Evolutionary conservation across 2,329 filamentous ascomycete genomes (phyloP), one percentile per base, ranked within the genome.

Genomic region (Fusarium miscanthi): DNA sequence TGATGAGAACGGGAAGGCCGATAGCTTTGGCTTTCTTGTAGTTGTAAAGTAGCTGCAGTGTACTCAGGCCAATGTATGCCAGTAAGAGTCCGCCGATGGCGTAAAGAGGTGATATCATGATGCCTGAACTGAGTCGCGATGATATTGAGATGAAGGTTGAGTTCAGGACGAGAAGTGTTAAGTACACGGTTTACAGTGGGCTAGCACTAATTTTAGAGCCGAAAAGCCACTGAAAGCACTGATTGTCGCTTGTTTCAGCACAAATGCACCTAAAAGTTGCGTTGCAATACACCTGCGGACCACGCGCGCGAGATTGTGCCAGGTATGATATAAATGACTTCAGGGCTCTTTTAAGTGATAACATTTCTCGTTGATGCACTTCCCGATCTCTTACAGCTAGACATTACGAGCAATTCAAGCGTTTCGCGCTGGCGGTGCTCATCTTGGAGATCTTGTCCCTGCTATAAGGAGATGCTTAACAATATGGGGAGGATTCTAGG

Each of bases 1-100:
- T 73, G 30, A 74, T 48, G 23, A 74, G 38, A 2, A 74, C 67
- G 1, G 72, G 72, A 16, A 74, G 70, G 2, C 72, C 72, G 1
- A 74, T 56, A 8, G 53, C 11, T 19, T 63, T 74, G 41, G 72
- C 72, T 53, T 71, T 74, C 21, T 11, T 49, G 27, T 73, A 74
- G n/a, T 74, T 74, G 30, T 42, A 65, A 3, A 71, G 13, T 2
- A 74, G 58, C 16, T 71, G 70, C 1, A 63, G 4, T 17, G 27
- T 59, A 33, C 49, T 71, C 0, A 74, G 49, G 14, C 33, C 53
- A 25, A 45, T n/a, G 17, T 71, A 71, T 19, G 52, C 42, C 7
- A 73, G 6, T 0, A 63, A 25, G 1, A 68, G n/a, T 3, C 11
- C 38, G 23, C 66, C 42, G 14, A 70, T 61, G 59, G 54, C 43